Conservation (phyloP, 495 filamentous ascomycete species). For the Lasiosphaeria hispida region DNA sequence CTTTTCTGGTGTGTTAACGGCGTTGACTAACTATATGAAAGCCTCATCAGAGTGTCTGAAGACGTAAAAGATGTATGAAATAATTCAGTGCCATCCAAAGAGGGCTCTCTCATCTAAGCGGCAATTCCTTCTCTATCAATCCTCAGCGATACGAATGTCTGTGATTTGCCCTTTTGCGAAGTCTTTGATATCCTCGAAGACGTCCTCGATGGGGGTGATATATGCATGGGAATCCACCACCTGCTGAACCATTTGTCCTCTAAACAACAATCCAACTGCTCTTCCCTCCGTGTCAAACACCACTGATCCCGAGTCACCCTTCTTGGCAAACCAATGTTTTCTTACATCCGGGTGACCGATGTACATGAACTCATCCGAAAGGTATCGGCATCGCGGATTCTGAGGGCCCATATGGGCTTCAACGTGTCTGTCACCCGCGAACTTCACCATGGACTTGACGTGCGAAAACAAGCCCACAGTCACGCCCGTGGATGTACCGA, state of each 20-base stretch:
- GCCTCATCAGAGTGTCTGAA: too few species aligned
- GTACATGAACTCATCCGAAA: neutral
- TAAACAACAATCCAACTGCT: slow-evolving; percentile 1
- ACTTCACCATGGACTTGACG: neutral
- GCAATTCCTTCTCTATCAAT: too few species aligned
- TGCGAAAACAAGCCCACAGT: neutral
- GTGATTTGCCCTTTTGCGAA: neutral
- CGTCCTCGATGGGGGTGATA: too few species aligned
- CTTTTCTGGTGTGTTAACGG: too few species aligned
- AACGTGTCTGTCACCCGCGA: neutral
- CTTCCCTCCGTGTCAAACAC: too few species aligned
- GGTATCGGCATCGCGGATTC: neutral
- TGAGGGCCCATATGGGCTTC: neutral
- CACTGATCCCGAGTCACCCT: neutral
- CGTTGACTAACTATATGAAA: too few species aligned
- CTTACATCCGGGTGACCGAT: neutral
- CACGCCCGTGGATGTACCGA: neutral
- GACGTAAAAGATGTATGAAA: too few species aligned
- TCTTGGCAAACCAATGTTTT: neutral
- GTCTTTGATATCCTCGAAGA: neutral
- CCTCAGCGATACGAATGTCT: slow-evolving; percentile 3
- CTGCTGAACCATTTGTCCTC: neutral
- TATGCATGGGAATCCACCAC: neutral
- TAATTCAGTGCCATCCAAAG: too few species aligned
- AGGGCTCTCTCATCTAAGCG: too few species aligned